Base-by-base conservation (phyloP, 75 land plant species). In the Selaginella tamariscina region DNA sequence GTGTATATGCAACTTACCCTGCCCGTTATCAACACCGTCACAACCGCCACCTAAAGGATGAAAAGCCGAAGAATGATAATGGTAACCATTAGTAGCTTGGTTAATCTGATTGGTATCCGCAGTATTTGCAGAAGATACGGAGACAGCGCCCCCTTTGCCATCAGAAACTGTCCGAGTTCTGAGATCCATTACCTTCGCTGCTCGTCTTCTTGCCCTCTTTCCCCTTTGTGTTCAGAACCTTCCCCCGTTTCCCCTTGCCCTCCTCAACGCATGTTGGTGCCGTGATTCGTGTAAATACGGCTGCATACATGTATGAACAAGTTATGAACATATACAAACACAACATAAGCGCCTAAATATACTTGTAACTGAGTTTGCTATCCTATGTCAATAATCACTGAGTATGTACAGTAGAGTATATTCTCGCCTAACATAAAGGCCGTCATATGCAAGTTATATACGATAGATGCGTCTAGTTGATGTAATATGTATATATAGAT, bases 241-340 rank as follows among this genome's bases (percentile, higher is more conserved):
- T 8, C 92, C 92, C 2, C 92, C 92, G 68, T 72, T 75, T 32
- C 92, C 92, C 65, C 92, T 81, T 55, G 89, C 92, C 76, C 92
- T 77, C 67, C 81, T 77, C 31, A 88, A 59, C 29, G 92, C 92
- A 79, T 88, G 92, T 33, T 69, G 64, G 74, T 88, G 92, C 27
- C 92, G 81, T 32, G 92, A 88, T 74, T 88, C 92, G 68, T 88
- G 92, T 73, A 88, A 71, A 76, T 88, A 88, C 33, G 92, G 92
- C 92, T 88, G 83, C 79, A 70, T 69, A 27, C 2, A 27, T 9
- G n/a, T n/a, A 27, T 30, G 29, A 2, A 30, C 13, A 13, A 65
- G 28, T 23, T 27, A 65, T 27, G 27, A 27, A 27, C 2, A 65
- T 2, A 27, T 24, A 21, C 31, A 54, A 24, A 33, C 32, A 8